phyloP scores from a whole-genome alignment of 2,329 filamentous ascomycete genomes.

The Stemphylium lycopersici region DNA sequence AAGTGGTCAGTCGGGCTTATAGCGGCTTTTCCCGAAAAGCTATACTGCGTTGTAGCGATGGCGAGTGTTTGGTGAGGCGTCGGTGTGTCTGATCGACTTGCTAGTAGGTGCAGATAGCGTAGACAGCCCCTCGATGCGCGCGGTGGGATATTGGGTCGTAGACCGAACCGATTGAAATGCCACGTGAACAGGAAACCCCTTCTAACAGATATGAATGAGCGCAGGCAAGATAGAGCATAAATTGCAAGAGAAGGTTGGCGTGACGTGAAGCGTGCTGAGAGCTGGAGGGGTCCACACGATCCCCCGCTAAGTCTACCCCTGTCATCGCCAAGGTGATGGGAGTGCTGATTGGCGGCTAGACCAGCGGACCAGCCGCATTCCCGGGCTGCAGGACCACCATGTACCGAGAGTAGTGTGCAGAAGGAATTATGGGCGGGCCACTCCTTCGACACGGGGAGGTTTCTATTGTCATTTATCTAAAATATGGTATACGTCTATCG shows the following conservation, averaged over 20 bases:
- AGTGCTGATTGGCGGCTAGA: not conserved
- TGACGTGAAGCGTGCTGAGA: not conserved
- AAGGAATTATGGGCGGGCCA: not conserved
- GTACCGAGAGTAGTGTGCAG: not conserved
- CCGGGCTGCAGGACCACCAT: not conserved
- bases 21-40: not conserved
- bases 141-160: not conserved
- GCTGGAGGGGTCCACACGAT: constrained; percentile 16
- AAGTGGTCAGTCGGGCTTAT: not conserved
- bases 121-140: constrained; percentile 7
- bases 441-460: not conserved
- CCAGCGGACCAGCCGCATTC: not conserved
- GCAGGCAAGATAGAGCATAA: not conserved
- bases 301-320: constrained; percentile 10
- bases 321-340: constrained; percentile 4
- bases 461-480: constrained; percentile 2
- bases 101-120: constrained; percentile 2
- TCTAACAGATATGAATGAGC: not conserved
- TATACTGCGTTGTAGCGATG: not conserved
- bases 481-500: not conserved
- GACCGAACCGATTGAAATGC: not conserved
- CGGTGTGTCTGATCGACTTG: constrained; percentile 1
- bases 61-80: not conserved
- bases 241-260: not conserved
- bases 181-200: not conserved